A percentile compares a stretch with the other conserved stretches of the same genome.
These are phyloP conservation scores for Colletotrichum agaves DNA, from an alignment of 2,329 filamentous ascomycete genomes.

Conservation along the genomic window DNA sequence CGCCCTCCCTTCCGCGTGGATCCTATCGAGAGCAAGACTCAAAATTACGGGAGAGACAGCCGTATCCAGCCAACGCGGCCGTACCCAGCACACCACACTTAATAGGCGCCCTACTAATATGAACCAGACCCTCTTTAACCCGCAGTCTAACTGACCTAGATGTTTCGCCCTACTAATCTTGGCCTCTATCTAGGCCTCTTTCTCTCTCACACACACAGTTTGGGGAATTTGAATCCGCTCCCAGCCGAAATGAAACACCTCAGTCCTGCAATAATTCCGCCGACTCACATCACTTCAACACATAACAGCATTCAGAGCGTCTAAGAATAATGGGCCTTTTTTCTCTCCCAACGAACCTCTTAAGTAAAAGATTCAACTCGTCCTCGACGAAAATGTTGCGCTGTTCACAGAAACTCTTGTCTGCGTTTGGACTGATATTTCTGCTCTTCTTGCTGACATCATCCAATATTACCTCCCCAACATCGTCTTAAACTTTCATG, in stretches of 20 bases:
- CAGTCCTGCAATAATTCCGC: not conserved
- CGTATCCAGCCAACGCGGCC: constrained; percentile 3
- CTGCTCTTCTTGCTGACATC: not conserved
- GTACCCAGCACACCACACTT: not conserved
- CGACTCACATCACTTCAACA: not conserved
- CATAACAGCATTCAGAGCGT: not conserved
- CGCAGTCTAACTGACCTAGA: not conserved
- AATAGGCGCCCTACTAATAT: constrained; percentile 23
- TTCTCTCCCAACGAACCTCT: not conserved
- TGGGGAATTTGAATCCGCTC: constrained; percentile 5
- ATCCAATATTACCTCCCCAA: constrained; percentile 16
- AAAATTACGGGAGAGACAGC: not conserved
- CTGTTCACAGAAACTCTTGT: constrained; percentile 7
- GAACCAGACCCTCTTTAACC: constrained; percentile 8
- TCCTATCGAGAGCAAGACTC: not conserved
- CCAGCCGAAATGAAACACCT: constrained; percentile 27
- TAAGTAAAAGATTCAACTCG: constrained; percentile 15
- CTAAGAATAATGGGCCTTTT: constrained; percentile 21
- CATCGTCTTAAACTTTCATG: not conserved
- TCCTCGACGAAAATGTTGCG: constrained; percentile 2
- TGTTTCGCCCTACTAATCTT: constrained; percentile 10
- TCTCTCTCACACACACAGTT: not conserved
- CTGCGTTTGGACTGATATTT: constrained; percentile 22
- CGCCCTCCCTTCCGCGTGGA: constrained; percentile 15
- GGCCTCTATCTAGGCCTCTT: too few relatives aligned